Conservation (phyloP, 495 filamentous ascomycete genomes). For the Lasiosphaeris hirsuta region DNA sequence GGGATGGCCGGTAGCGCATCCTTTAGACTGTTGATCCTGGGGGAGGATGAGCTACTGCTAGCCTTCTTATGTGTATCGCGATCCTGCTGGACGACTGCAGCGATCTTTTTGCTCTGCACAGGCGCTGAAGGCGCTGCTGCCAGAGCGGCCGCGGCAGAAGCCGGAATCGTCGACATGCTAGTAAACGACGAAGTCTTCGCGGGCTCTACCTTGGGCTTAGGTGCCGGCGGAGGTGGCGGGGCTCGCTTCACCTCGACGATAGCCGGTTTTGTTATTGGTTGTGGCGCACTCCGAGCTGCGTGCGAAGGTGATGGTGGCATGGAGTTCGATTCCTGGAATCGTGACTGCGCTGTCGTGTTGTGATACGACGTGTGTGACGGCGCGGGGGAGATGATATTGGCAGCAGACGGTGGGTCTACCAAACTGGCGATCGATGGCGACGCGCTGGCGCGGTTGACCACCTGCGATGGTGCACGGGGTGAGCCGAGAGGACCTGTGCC, state of each 20-base stretch:
- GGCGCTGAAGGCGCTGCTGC: slow-evolving; percentile 11
- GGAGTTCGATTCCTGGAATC: slow-evolving; percentile 29
- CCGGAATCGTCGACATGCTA: slow-evolving; percentile 29
- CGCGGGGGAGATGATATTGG: slow-evolving; percentile 42
- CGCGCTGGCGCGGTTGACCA: slow-evolving; percentile 67
- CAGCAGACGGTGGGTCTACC: slow-evolving; percentile 66
- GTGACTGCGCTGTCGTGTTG: slow-evolving; percentile 24
- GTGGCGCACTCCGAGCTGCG: slow-evolving; percentile 22
- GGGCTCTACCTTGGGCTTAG: slow-evolving; percentile 12
- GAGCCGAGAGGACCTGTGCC: slow-evolving; percentile 52
- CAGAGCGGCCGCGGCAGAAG: slow-evolving; percentile 15
- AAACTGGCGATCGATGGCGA: slow-evolving; percentile 88
- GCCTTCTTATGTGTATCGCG: slow-evolving; percentile 42
- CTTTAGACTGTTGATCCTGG: slow-evolving; percentile 36
- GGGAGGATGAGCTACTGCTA: slow-evolving; percentile 39
- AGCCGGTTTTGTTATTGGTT: slow-evolving; percentile 34
- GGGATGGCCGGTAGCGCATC: slow-evolving; percentile 39
- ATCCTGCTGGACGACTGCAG: slow-evolving; percentile 31
- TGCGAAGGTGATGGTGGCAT: slow-evolving; percentile 32
- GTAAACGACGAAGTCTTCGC: slow-evolving; percentile 40
- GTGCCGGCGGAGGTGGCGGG: slow-evolving; percentile 27
- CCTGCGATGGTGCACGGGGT: slow-evolving; percentile 48
- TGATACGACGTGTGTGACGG: slow-evolving; percentile 43
- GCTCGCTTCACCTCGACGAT: slow-evolving; percentile 35
- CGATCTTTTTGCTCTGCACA: slow-evolving; percentile 30